phyloP scores from a whole-genome alignment of 257 asterid genomes.

The Scutellaria galericulata region DNA sequence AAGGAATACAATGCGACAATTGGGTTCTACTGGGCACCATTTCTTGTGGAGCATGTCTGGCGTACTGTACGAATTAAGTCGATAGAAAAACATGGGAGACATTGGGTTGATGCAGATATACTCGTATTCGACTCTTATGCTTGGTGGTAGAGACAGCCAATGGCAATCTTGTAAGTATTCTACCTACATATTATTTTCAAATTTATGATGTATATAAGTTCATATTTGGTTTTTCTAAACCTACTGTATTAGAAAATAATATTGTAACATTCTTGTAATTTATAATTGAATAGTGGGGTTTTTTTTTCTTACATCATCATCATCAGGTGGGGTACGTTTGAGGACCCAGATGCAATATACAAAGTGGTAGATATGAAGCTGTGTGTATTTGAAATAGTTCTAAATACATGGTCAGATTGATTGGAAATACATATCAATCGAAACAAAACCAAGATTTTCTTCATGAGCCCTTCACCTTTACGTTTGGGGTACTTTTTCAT shows the following conservation, averaged over 20 bases:
- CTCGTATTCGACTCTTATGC: constrained; percentile 58
- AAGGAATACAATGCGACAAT: constrained; percentile 70
- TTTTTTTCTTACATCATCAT: background rate
- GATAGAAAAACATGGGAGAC: constrained; percentile 61
- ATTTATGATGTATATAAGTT: too few species aligned
- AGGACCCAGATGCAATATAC: constrained; percentile 41
- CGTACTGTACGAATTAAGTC: constrained; percentile 43
- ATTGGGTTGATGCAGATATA: constrained; percentile 68
- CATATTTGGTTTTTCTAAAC: too few species aligned
- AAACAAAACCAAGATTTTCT: constrained; percentile 55
- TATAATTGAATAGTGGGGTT: background rate
- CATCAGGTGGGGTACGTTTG: constrained; percentile 65
- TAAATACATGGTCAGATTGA: constrained; percentile 72
- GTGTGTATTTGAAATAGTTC: constrained; percentile 58
- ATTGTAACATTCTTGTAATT: too few species aligned
- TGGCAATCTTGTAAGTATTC: constrained; percentile 54
- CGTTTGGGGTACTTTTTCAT: constrained; percentile 40
- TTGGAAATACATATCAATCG: constrained; percentile 57
- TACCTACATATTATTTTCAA: too few species aligned
- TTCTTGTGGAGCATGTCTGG: constrained; percentile 63
- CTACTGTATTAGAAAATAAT: too few species aligned
- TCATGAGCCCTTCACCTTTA: constrained; percentile 65
- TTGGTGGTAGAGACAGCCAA: constrained; percentile 58
- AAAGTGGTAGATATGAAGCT: constrained; percentile 46
- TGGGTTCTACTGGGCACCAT: constrained; percentile 74